These are phyloP conservation scores for Trichoderma hamatum DNA, from an alignment of 2,329 filamentous ascomycete genomes.

Conservation along the genomic window DNA sequence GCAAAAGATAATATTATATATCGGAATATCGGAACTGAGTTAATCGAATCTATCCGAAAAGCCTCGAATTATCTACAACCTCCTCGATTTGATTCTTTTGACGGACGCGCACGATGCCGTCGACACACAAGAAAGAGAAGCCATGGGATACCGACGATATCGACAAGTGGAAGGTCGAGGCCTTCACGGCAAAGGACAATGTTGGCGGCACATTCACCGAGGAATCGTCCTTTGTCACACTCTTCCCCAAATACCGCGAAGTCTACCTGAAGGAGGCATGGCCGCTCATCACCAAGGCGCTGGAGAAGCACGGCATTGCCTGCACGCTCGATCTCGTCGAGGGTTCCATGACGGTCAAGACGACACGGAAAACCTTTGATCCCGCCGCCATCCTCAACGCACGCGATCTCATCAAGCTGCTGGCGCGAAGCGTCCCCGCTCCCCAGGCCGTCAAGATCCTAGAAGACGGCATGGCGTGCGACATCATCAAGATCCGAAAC, in stretches of 20 bases:
- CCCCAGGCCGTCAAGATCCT: slow-evolving; percentile 94
- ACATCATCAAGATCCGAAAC: slow-evolving; percentile 93
- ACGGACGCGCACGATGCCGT: slow-evolving; percentile 66
- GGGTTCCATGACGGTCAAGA: slow-evolving; percentile 95
- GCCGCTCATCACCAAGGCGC: slow-evolving; percentile 83
- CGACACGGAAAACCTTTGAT: slow-evolving; percentile 87
- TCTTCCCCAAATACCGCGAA: slow-evolving; percentile 97
- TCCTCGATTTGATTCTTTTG: not conserved
- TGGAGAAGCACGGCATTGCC: slow-evolving; percentile 85
- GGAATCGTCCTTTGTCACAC: slow-evolving; percentile 83
- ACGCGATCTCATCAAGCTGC: slow-evolving; percentile 88
- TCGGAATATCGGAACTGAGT: too few relatives aligned
- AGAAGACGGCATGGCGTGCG: slow-evolving; percentile 87
- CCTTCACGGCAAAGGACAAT: slow-evolving; percentile 87
- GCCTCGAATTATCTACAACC: not conserved
- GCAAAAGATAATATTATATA: too few relatives aligned
- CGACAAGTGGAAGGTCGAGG: slow-evolving; percentile 93
- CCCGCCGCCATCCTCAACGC: slow-evolving; percentile 92
- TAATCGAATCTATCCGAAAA: not conserved
- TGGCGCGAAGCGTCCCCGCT: slow-evolving; percentile 88
- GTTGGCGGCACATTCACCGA: slow-evolving; percentile 82
- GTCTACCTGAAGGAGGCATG: slow-evolving; percentile 90
- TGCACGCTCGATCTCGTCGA: slow-evolving; percentile 94
- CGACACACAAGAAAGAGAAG: slow-evolving; percentile 86
- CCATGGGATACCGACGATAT: slow-evolving; percentile 97